Conservation (phyloP, 768 basidiomycete species). For the Tulasnella sp. region DNA sequence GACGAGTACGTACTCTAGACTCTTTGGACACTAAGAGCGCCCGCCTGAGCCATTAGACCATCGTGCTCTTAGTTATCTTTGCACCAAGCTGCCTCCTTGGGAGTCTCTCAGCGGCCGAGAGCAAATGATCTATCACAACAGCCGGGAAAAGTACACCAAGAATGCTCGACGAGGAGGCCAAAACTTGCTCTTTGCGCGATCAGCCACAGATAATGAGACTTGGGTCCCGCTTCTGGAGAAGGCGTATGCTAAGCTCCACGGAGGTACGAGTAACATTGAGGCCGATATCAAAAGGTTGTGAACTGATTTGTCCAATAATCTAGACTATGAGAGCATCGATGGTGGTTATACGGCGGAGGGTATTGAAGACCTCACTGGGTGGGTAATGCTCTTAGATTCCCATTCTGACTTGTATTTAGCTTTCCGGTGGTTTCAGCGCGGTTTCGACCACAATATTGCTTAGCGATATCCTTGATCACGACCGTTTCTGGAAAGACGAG, state of each 20-base stretch:
- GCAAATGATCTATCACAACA: conserved; percentile 43
- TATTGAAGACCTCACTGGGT: conserved; percentile 54
- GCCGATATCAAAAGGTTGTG: not conserved
- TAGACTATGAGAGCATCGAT: conserved; percentile 40
- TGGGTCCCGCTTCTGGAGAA: conserved; percentile 41
- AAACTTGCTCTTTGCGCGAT: conserved; percentile 42
- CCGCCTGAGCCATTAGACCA: not conserved
- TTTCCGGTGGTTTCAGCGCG: not conserved
- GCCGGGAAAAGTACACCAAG: conserved; percentile 41
- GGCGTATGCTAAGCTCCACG: conserved; percentile 49
- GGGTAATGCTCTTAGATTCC: conserved; percentile 1
- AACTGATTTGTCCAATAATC: conserved; percentile 21
- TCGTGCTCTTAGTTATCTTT: conserved; percentile 37
- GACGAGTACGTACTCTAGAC: conserved; percentile 42
- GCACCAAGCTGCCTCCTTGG: conserved; percentile 43
- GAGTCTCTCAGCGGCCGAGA: conserved; percentile 39
- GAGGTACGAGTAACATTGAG: not conserved
- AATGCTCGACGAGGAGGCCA: conserved; percentile 42
- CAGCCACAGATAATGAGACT: conserved; percentile 41
- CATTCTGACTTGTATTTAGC: not conserved
- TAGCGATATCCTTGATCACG: conserved; percentile 41
- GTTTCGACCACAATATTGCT: conserved; percentile 12
- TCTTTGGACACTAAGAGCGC: no score
- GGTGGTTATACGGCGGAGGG: conserved; percentile 43
- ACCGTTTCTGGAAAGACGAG: conserved; percentile 50